These are phyloP conservation scores for Bombardia bombarda DNA, from an alignment of 495 filamentous ascomycete species.

Conservation along the genomic window DNA sequence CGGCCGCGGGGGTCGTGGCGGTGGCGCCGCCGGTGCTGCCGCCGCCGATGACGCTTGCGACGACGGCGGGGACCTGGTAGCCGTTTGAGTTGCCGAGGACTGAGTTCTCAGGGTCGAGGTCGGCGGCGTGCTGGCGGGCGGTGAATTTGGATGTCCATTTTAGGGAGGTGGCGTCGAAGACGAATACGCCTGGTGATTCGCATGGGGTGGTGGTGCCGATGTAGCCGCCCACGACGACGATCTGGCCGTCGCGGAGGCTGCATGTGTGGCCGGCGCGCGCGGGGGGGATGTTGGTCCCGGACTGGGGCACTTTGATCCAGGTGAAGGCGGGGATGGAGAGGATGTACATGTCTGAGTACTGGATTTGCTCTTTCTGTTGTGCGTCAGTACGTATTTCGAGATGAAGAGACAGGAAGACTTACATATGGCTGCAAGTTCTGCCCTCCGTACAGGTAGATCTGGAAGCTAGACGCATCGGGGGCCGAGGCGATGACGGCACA, in stretches of 20 bases:
- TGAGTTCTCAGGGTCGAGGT: slow-evolving; percentile 30
- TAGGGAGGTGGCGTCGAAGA: slow-evolving; percentile 55
- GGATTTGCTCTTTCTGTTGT: slow-evolving; percentile 34
- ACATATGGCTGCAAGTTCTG: slow-evolving; percentile 58
- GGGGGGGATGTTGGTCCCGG: slow-evolving; percentile 45
- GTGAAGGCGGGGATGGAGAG: slow-evolving; percentile 66
- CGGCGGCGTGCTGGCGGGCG: slow-evolving; percentile 27
- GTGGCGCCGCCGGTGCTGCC: slow-evolving; percentile 54
- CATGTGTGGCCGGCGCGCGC: slow-evolving; percentile 63
- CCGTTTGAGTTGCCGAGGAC: slow-evolving; percentile 51
- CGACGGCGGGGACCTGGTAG: slow-evolving; percentile 54
- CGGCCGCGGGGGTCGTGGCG: slow-evolving; percentile 53
- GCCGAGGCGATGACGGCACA: slow-evolving; percentile 66
- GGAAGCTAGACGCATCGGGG: slow-evolving; percentile 60
- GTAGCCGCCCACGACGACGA: slow-evolving; percentile 67
- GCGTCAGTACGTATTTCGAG: not conserved
- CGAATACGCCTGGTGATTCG: slow-evolving; percentile 61
- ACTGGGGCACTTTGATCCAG: slow-evolving; percentile 57
- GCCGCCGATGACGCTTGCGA: slow-evolving; percentile 59
- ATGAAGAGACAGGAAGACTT: not conserved
- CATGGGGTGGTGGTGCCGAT: slow-evolving; percentile 52
- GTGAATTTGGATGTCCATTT: slow-evolving; percentile 55
- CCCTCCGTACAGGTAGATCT: slow-evolving; percentile 70
- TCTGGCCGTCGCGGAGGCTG: slow-evolving; percentile 59
- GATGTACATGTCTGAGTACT: slow-evolving; percentile 72